These are phyloP conservation scores for Brettanomyces bruxellensis DNA, from an alignment of 805 yeast species.

Conservation along the genomic window DNA sequence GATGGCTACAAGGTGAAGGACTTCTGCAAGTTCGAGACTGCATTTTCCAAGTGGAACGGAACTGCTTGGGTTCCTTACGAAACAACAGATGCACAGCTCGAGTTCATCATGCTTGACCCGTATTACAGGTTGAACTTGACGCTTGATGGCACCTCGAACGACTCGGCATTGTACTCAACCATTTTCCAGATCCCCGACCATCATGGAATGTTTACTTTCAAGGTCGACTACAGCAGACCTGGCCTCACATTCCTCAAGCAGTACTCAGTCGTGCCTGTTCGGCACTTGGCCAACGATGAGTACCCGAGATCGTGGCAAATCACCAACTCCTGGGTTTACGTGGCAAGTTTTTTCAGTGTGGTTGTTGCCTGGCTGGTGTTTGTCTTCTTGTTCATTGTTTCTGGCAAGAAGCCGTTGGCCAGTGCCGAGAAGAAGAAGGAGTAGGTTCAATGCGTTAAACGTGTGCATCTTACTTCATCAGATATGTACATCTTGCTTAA, in stretches of 20 bases:
- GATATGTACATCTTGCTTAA: not conserved
- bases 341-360: conserved; percentile 62
- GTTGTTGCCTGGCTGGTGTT: conserved; percentile 70
- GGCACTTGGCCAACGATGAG: conserved; percentile 95
- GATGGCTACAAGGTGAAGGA: conserved; percentile 68
- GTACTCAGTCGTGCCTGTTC: conserved; percentile 65
- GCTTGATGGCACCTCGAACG: conserved; percentile 28
- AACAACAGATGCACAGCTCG: conserved; percentile 64
- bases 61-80: conserved; percentile 62
- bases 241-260: conserved; percentile 66
- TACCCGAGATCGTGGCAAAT: conserved; percentile 89
- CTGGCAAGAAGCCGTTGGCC: conserved; percentile 14
- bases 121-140: conserved; percentile 71
- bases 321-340: conserved; percentile 86
- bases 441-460: conserved; percentile 1
- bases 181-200: conserved; percentile 82
- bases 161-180: conserved; percentile 42
- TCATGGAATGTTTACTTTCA: conserved; percentile 91
- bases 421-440: conserved; percentile 16
- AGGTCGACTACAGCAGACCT: conserved; percentile 64
- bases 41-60: conserved; percentile 38
- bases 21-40: conserved; percentile 46
- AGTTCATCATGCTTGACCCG: conserved; percentile 88
- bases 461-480: not conserved
- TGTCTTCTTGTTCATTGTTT: conserved; percentile 51